Conservation (phyloP, 2,329 filamentous ascomycete species). For the Arthrinium phaeospermum region DNA sequence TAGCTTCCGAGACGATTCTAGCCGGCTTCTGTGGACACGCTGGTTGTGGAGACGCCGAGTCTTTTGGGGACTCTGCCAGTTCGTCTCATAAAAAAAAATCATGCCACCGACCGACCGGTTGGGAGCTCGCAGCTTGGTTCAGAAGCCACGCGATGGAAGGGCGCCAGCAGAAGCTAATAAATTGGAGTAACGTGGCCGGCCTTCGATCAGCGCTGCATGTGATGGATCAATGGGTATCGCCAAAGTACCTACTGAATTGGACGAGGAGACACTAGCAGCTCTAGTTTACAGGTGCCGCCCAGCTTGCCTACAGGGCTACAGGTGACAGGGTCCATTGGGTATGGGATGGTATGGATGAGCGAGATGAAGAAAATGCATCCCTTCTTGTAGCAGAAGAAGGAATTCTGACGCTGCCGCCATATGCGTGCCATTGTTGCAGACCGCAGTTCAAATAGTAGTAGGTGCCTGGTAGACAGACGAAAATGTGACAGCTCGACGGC, state of each 20-base stretch:
- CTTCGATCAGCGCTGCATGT: constrained; percentile 7
- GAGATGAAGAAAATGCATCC: neutral
- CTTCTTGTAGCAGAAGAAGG: neutral
- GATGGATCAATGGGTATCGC: neutral
- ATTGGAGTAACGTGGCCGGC: neutral
- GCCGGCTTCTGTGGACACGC: constrained; percentile 2
- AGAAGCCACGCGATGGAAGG: constrained; percentile 11
- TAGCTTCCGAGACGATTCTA: neutral
- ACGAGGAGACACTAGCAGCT: neutral
- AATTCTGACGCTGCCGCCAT: neutral
- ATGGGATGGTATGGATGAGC: neutral
- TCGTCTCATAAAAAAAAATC: neutral
- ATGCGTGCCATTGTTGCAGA: neutral
- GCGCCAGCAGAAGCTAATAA: neutral
- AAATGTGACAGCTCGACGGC: constrained; percentile 7
- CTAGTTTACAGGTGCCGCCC: neutral
- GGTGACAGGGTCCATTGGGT: neutral
- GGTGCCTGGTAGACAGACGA: neutral
- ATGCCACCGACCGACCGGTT: neutral
- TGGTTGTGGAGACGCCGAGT: neutral
- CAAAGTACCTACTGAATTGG: neutral
- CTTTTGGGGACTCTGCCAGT: neutral
- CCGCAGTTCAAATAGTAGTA: neutral
- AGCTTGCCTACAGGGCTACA: neutral
- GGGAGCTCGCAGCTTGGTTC: neutral